phyloP scores from a whole-genome alignment of 192 early-diverging fungal species.

The Linnemannia schmuckeri region DNA sequence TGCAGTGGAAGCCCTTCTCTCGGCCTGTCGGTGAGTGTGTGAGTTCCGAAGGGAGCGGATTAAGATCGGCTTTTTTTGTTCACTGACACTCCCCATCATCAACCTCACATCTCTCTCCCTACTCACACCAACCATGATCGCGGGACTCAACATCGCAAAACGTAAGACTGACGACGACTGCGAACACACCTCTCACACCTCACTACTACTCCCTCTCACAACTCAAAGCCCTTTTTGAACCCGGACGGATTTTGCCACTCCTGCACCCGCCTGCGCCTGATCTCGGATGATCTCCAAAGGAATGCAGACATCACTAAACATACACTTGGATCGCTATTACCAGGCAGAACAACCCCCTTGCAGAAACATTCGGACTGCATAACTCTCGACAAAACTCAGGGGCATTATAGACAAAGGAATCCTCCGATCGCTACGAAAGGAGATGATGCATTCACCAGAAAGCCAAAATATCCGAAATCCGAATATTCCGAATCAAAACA shows the following conservation, averaged over 20 bases:
- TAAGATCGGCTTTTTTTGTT: conserved; percentile 15
- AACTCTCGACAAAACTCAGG: not conserved
- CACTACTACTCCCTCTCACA: not conserved
- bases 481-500: not conserved
- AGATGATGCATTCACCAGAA: not conserved
- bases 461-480: not conserved
- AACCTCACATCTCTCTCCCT: conserved; percentile 12
- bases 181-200: not conserved
- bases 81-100: not conserved
- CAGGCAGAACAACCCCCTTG: not conserved
- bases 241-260: not conserved
- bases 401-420: not conserved
- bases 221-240: not conserved
- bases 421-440: not conserved
- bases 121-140: conserved; percentile 37
- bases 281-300: conserved; percentile 2
- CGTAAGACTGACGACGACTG: conserved; percentile 12
- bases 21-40: not conserved
- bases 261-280: not conserved
- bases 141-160: conserved; percentile 48
- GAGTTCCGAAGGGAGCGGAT: not conserved
- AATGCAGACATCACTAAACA: not conserved
- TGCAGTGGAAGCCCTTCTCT: not conserved
- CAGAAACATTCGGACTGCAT: not conserved
- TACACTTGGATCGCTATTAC: not conserved